A percentile compares a stretch with the other conserved stretches of the same genome.
Evolutionary conservation across 2,329 filamentous ascomycete genomes (phyloP).

Genomic region (Pestalotiopsis fici): DNA sequence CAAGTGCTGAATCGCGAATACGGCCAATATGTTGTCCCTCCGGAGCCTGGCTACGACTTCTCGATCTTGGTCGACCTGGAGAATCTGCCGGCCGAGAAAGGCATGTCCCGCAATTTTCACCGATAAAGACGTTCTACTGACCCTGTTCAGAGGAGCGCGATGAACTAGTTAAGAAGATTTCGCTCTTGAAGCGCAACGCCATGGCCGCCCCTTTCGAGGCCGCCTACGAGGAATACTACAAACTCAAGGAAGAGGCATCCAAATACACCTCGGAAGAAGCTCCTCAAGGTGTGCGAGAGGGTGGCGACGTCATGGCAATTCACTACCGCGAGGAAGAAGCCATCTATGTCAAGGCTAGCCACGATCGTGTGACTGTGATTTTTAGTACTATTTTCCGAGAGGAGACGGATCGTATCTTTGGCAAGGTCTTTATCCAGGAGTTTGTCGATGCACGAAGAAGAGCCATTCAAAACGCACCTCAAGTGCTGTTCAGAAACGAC

Average conservation of each 20-base stretch:
- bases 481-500: constrained; percentile 95
- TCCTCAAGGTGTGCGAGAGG: constrained; percentile 85
- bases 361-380: constrained; percentile 97
- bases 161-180: constrained; percentile 83
- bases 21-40: constrained; percentile 82
- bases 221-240: constrained; percentile 90
- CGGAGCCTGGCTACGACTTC: constrained; percentile 94
- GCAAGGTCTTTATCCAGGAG: constrained; percentile 97
- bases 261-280: constrained; percentile 94
- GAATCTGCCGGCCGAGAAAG: constrained; percentile 77
- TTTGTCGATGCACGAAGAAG: constrained; percentile 95
- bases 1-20: constrained; percentile 93
- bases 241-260: constrained; percentile 82
- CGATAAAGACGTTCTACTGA: background rate
- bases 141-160: constrained; percentile 70
- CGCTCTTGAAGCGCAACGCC: constrained; percentile 93
- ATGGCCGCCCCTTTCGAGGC: constrained; percentile 99
- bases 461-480: constrained; percentile 96
- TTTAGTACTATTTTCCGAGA: constrained; percentile 98
- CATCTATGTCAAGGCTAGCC: constrained; percentile 97
- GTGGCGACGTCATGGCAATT: constrained; percentile 91
- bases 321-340: constrained; percentile 99
- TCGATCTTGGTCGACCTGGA: constrained; percentile 89
- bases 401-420: constrained; percentile 95
- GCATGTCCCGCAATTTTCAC: constrained; percentile 40